Conservation (phyloP, 345 rosid species). For the Dipteronia sinensis region DNA sequence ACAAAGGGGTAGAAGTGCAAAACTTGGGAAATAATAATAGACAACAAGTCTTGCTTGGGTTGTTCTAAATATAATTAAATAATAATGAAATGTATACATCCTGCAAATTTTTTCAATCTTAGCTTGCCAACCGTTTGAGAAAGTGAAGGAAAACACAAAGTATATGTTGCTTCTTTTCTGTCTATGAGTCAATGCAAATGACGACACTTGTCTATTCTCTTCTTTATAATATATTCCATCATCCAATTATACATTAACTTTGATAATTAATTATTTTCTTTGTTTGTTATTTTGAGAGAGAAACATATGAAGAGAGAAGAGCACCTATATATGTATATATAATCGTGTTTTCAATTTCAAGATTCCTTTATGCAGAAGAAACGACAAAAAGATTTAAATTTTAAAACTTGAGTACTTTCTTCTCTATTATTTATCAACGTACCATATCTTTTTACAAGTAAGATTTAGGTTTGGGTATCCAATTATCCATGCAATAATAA, state of each 20-base stretch:
- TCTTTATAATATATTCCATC: not conserved
- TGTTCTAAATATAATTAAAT: not conserved
- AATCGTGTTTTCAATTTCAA: slow-evolving; percentile 6
- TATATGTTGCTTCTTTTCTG: slow-evolving; percentile 15
- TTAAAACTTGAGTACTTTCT: not conserved
- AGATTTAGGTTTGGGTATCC: slow-evolving; percentile 11
- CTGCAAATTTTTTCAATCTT: slow-evolving; percentile 34
- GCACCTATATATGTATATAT: not conserved
- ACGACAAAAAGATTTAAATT: slow-evolving; percentile 2
- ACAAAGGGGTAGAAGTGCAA: no score
- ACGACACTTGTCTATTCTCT: slow-evolving; percentile 29
- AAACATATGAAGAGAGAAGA: slow-evolving; percentile 1
- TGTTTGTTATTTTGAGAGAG: slow-evolving; percentile 13
- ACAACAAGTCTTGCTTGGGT: not conserved
- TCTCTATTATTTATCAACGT: not conserved
- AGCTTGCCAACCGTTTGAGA: slow-evolving; percentile 53
- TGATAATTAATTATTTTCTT: slow-evolving; percentile 17
- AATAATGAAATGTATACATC: slow-evolving; percentile 8
- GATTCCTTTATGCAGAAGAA: slow-evolving; percentile 26
- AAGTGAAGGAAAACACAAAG: slow-evolving; percentile 2
- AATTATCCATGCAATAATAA: not conserved
- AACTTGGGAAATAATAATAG: no score
- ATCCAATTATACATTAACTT: slow-evolving; percentile 20
- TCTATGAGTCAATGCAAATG: slow-evolving; percentile 33
- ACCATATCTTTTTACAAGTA: slow-evolving; percentile 7